Percentiles rank a stretch among this genome's conserved stretches.
Evolutionary conservation across 306 rosid species (phyloP).

Genomic region (Abrus precatorius): DNA sequence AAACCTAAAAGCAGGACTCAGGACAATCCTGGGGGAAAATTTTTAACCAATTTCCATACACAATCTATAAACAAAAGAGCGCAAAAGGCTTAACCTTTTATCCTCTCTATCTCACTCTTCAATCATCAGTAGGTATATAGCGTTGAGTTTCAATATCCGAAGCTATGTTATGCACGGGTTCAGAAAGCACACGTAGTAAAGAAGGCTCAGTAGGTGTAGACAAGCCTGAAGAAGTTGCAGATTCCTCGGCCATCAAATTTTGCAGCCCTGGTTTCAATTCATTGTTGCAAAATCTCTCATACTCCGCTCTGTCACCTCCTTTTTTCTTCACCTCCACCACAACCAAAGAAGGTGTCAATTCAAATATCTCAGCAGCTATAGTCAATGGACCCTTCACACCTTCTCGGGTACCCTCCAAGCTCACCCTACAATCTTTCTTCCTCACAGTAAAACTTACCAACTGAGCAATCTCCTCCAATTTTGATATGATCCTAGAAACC

Average conservation of each 20-base stretch:
- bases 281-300: slow-evolving; percentile 67
- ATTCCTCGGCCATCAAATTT: slow-evolving; percentile 66
- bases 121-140: slow-evolving; percentile 12
- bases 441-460: slow-evolving; percentile 82
- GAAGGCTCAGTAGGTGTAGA: slow-evolving; percentile 47
- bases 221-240: slow-evolving; percentile 54
- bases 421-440: slow-evolving; percentile 91
- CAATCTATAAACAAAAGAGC: slow-evolving; percentile 26
- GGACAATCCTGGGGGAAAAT: slow-evolving; percentile 24
- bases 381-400: slow-evolving; percentile 88
- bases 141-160: slow-evolving; percentile 26
- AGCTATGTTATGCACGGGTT: neutral
- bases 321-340: slow-evolving; percentile 91
- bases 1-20: slow-evolving; percentile 51
- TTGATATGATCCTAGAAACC: slow-evolving; percentile 74
- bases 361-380: slow-evolving; percentile 89
- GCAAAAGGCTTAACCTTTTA: slow-evolving; percentile 51
- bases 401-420: slow-evolving; percentile 84
- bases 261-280: slow-evolving; percentile 78
- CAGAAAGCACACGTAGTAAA: slow-evolving; percentile 47
- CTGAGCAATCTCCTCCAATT: slow-evolving; percentile 85
- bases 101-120: slow-evolving; percentile 36
- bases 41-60: slow-evolving; percentile 57
- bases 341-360: slow-evolving; percentile 79
- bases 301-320: slow-evolving; percentile 83